Conservation (phyloP, 108 stramenopile genomes). For the Nannochloropsis gaditana region DNA sequence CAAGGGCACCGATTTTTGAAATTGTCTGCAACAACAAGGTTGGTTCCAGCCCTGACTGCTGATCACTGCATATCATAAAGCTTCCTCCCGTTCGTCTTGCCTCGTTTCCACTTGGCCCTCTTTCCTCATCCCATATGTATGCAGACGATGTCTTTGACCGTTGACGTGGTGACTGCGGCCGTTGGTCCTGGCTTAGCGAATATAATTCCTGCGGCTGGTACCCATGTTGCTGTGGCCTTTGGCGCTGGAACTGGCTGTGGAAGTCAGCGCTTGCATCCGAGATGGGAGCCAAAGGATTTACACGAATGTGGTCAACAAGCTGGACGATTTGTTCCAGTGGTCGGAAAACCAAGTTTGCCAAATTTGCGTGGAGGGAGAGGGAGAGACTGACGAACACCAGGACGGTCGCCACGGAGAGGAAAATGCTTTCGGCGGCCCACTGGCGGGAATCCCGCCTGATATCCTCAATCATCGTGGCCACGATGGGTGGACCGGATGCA, state of each 20-base stretch:
- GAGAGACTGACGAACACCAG: constrained; percentile 12
- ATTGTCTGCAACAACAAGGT: constrained; percentile 81
- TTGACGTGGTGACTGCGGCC: too few relatives aligned
- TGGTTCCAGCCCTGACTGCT: constrained; percentile 68
- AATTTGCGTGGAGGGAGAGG: background rate
- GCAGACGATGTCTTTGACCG: too few relatives aligned
- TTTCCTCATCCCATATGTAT: too few relatives aligned
- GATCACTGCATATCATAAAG: background rate
- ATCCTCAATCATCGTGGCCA: background rate
- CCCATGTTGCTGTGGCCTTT: background rate
- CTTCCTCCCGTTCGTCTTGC: background rate
- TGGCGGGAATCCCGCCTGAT: background rate
- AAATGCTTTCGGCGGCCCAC: background rate
- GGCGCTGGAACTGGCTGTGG: background rate
- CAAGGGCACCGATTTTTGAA: constrained; percentile 79
- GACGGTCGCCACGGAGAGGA: background rate
- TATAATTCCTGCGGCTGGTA: too few relatives aligned
- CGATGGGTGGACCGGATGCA: background rate
- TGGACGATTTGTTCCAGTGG: background rate
- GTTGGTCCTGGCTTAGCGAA: background rate
- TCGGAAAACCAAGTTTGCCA: background rate
- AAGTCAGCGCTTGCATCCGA: constrained; percentile 21
- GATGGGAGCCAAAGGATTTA: constrained; percentile 24
- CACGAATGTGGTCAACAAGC: constrained; percentile 7
- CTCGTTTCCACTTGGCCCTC: background rate